phyloP scores from a whole-genome alignment of 495 filamentous ascomycete genomes.

The Xylaria cubensis region DNA sequence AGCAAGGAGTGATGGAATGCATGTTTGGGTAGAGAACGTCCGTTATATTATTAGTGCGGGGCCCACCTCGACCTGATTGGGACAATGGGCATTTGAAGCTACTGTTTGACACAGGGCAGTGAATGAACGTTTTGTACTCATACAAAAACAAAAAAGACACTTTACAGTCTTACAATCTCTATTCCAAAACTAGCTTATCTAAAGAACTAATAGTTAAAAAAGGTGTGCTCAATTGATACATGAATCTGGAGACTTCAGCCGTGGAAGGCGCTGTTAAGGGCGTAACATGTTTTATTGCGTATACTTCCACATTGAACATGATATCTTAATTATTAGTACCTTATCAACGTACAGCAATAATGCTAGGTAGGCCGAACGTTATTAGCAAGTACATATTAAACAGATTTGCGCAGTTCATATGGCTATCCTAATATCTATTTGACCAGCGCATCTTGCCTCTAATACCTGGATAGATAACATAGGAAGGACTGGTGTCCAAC shows the following conservation, averaged over 20 bases:
- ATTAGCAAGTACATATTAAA: background rate
- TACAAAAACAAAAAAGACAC: background rate
- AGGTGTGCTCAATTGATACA: background rate
- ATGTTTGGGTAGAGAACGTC: background rate
- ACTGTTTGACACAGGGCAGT: too few relatives aligned
- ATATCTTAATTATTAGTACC: background rate
- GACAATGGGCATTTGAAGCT: background rate
- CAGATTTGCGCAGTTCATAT: background rate
- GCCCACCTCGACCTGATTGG: background rate
- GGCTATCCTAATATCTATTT: background rate
- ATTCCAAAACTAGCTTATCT: too few relatives aligned
- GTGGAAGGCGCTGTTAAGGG: background rate
- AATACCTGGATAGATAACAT: background rate
- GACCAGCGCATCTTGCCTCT: constrained; percentile 18
- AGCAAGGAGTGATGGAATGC: background rate
- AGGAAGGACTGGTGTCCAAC: background rate
- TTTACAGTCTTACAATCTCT: background rate
- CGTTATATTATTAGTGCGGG: background rate
- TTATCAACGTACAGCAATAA: background rate
- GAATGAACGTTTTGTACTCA: background rate
- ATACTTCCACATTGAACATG: background rate
- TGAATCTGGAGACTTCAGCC: background rate
- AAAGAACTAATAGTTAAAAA: too few relatives aligned
- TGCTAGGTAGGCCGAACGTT: background rate
- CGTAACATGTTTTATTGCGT: background rate